Evolutionary conservation across 345 rosid species (phyloP).

Genomic region (Brassica juncea): DNA sequence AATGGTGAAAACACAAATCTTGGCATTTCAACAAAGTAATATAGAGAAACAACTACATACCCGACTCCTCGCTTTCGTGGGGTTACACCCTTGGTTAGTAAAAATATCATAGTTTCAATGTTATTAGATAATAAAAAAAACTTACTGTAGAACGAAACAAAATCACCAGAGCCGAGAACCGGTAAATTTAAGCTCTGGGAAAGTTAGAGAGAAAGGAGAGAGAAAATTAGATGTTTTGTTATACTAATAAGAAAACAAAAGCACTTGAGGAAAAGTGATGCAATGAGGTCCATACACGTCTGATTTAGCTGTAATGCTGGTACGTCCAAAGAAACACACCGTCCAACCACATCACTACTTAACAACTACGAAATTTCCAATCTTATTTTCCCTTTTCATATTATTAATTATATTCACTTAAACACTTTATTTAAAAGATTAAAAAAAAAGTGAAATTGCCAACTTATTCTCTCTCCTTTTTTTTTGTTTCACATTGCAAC

Average conservation of each 20-base stretch:
- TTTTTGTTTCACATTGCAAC: not conserved
- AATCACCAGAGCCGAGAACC: too few relatives aligned
- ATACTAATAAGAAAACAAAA: not conserved
- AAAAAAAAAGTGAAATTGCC: not conserved
- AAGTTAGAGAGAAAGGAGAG: too few relatives aligned
- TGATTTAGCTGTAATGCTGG: conserved; percentile 37
- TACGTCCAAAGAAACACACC: conserved; percentile 27
- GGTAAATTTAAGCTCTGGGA: too few relatives aligned
- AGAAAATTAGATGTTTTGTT: too few relatives aligned
- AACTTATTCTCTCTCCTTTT: not conserved
- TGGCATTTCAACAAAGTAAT: too few relatives aligned
- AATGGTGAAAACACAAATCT: too few relatives aligned
- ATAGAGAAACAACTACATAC: too few relatives aligned
- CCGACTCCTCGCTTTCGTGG: too few relatives aligned
- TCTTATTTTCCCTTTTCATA: not conserved
- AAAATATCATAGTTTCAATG: too few relatives aligned
- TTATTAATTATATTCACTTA: not conserved
- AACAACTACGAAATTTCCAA: conserved; percentile 42
- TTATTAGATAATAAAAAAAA: too few relatives aligned
- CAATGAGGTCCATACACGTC: conserved; percentile 31
- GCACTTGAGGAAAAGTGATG: conserved; percentile 4
- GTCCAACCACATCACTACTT: conserved; percentile 40
- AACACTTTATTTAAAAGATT: not conserved
- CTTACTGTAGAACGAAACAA: too few relatives aligned
- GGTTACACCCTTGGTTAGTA: too few relatives aligned